These are phyloP conservation scores for Saturnispora galanensis DNA, from an alignment of 805 yeast genomes.

Conservation along the genomic window DNA sequence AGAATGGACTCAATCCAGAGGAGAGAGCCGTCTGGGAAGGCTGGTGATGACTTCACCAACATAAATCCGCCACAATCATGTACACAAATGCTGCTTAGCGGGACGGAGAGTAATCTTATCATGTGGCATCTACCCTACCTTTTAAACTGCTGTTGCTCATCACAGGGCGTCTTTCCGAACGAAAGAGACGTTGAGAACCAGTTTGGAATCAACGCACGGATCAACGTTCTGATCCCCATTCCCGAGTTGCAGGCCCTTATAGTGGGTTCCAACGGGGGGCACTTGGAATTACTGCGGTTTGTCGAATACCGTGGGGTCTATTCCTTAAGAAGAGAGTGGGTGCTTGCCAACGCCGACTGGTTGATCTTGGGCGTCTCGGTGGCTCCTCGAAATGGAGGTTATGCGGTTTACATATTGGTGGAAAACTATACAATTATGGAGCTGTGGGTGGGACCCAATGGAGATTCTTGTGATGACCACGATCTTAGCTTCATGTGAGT, in stretches of 20 bases:
- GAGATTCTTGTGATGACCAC: neutral
- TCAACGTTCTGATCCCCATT: conserved; percentile 26
- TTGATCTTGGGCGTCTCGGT: conserved; percentile 1
- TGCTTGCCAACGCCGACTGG: conserved; percentile 25
- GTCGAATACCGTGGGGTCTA: conserved; percentile 33
- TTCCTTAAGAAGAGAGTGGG: conserved; percentile 34
- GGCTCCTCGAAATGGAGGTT: neutral
- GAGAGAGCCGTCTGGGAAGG: no score
- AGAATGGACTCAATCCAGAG: neutral
- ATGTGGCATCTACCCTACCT: conserved; percentile 2
- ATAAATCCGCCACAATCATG: neutral
- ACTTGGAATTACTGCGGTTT: conserved; percentile 32
- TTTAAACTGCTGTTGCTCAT: neutral
- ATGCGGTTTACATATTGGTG: neutral
- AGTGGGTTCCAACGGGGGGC: conserved; percentile 35
- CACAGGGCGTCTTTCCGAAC: neutral
- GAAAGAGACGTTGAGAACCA: conserved; percentile 7
- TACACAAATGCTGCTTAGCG: neutral
- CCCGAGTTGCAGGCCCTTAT: conserved; percentile 33
- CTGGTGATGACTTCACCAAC: no score
- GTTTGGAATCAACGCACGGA: conserved; percentile 18
- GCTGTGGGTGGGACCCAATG: neutral
- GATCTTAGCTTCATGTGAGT: no score
- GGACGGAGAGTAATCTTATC: neutral
- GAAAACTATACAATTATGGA: neutral